Evolutionary conservation across 805 yeast genomes (phyloP), one percentile per base, ranked within the genome.

Genomic region (Wickerhamomyces sydowiorum): DNA sequence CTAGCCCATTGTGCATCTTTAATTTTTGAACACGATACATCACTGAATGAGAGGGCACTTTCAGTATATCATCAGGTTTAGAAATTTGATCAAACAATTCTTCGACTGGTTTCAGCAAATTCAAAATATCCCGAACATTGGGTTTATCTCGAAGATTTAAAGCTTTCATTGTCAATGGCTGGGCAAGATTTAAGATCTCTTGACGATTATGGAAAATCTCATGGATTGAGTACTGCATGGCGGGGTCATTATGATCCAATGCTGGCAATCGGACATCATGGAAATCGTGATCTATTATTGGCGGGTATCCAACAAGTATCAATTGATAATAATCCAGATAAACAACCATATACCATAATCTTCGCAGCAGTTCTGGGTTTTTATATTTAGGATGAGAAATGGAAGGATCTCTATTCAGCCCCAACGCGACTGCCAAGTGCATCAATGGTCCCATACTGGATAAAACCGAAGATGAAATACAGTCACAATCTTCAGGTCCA

Each of bases 401-500:
- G 3, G 12, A 12, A 17, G 32, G 32, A 29, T 29, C 32, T 17
- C 32, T 15, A 29, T 29, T 29, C 14, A 29, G 13, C 6, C 32
- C 32, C 3, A 17, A 5, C 10, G 32, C 19, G 4, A 29, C 15
- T 15, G 32, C 32, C 9, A 9, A 30, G 22, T 22, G 36, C 14
- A 23, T 24, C 8, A n/a, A 21, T 19, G 28, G 28, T 5, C 20
- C 34, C 28, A 37, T 29, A 37, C 21, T 28, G 7, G 17, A 20
- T n/a, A 15, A 8, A 37, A 10, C 21, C 4, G 34, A 17, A 4
- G 12, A 7, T 13, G 8, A 13, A 8, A 37, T 23, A 29, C 39
- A 37, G 15, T 37, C 39, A 21, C 27, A 37, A 15, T 37, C 39
- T 29, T 37, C 39, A 14, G 39, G 39, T 21, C 28, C 18, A 12